phyloP scores from a whole-genome alignment of 2,329 filamentous ascomycete genomes.

The Fusarium irregulare region DNA sequence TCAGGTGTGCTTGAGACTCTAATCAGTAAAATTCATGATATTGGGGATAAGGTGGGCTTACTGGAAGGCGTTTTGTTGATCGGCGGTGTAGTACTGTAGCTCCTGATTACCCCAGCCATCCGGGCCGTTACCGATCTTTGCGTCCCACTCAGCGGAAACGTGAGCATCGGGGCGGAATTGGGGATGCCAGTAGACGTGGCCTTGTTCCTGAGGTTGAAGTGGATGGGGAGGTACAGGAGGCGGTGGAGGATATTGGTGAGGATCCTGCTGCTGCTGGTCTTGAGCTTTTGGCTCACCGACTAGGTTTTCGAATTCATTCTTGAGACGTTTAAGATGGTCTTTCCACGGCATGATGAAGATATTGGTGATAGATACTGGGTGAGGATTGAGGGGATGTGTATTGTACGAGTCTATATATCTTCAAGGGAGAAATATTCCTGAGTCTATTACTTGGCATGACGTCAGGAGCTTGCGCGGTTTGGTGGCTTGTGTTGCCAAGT shows the following conservation, averaged over 20 bases:
- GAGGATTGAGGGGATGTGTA: no score
- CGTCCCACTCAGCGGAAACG: slow-evolving; percentile 63
- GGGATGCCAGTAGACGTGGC: slow-evolving; percentile 63
- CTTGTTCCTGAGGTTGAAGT: slow-evolving; percentile 35
- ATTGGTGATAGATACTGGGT: no score
- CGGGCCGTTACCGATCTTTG: slow-evolving; percentile 65
- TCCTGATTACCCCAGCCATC: slow-evolving; percentile 73
- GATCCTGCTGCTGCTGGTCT: slow-evolving; percentile 13
- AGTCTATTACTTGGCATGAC: slow-evolving; percentile 28
- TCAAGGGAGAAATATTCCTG: not conserved
- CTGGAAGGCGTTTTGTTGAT: slow-evolving; percentile 64
- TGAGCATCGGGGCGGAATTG: slow-evolving; percentile 60
- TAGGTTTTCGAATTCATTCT: slow-evolving; percentile 53
- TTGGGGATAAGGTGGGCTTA: slow-evolving; percentile 25
- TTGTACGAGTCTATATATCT: not conserved
- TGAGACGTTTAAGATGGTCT: slow-evolving; percentile 54
- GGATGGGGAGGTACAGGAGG: slow-evolving; percentile 37
- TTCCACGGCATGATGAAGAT: slow-evolving; percentile 50
- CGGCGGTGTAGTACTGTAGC: slow-evolving; percentile 66
- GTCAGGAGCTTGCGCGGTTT: slow-evolving; percentile 27
- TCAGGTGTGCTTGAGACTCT: slow-evolving; percentile 45
- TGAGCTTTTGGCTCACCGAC: slow-evolving; percentile 46
- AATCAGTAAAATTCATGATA: not conserved
- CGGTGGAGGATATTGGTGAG: slow-evolving; percentile 2
- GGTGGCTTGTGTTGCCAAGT: slow-evolving; percentile 19